Base-by-base conservation (phyloP, 2,329 filamentous ascomycete genomes). In the Colletotrichum tropicicola region DNA sequence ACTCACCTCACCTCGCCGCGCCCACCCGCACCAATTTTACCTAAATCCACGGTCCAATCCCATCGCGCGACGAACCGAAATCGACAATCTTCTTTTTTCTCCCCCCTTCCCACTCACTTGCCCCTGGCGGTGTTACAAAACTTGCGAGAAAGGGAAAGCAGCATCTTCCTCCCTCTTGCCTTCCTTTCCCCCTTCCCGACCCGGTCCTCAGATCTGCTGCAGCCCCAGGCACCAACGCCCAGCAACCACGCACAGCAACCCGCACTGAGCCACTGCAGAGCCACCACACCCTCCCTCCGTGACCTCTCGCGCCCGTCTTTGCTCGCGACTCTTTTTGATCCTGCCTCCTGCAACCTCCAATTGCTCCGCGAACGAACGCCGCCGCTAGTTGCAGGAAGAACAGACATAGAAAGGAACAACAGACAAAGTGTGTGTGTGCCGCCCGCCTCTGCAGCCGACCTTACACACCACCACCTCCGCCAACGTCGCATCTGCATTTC, bases 11-110 rank as follows among this genome's bases (percentile, higher is more conserved):
- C 39, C 19, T 43, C 39, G n/a, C 41, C 13, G 27, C 41, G 56
- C 48, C 56, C 56, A 65, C 61, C 61, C 56, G 35, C 28, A 55
- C 43, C 57, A 52, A 65, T 44, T 61, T 65, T 65, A 65, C 58
- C 58, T 60, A 41, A 65, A 65, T 49, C 49, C 61, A 61, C 57
- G 57, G 61, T 52, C 61, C 61, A 65, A 65, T 65, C 61, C 61
- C 57, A 30, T 61, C 56, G 57, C 61, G 32, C 61, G 35, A 49
- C 57, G 28, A 51, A 28, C 52, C 43, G 59, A 54, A 64, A 65
- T 67, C 60, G 61, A 54, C 51, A 64, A 59, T 59, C 44, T 37
- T 19, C 53, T 52, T 49, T 53, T 47, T 39, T 28, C 23, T 25
- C n/a, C n/a, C n/a, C n/a, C n/a, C n/a, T 53, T 45, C 53, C 51